Evolutionary conservation across 2,329 filamentous ascomycete species (phyloP).

Genomic region (Passalora sequoiae): DNA sequence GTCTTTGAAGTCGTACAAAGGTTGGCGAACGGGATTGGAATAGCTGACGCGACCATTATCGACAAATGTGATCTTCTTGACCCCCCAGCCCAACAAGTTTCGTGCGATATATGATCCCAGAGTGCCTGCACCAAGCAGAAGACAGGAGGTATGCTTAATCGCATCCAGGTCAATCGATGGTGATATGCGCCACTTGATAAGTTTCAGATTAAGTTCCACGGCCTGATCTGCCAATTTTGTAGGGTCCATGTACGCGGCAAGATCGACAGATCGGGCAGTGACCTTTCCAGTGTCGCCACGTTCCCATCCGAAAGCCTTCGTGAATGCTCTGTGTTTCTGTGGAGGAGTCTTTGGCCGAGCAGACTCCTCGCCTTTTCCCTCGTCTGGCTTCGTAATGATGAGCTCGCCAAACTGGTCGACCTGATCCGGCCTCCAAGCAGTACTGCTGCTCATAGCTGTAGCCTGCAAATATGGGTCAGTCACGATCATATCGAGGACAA

Average conservation of each 20-base stretch:
- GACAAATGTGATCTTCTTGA: slow-evolving; percentile 89
- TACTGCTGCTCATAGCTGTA: slow-evolving; percentile 26
- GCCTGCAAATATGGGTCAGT: too few species aligned
- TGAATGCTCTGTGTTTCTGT: slow-evolving; percentile 44
- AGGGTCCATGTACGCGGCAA: slow-evolving; percentile 93
- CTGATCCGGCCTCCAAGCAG: slow-evolving; percentile 27
- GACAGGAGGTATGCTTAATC: slow-evolving; percentile 84
- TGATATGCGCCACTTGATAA: slow-evolving; percentile 98
- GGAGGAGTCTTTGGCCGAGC: slow-evolving; percentile 27
- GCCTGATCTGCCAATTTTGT: slow-evolving; percentile 81
- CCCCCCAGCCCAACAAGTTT: slow-evolving; percentile 91
- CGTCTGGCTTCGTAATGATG: slow-evolving; percentile 22
- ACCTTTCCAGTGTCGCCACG: slow-evolving; percentile 74
- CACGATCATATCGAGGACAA: slow-evolving; percentile 9
- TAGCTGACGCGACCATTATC: slow-evolving; percentile 92
- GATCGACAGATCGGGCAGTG: slow-evolving; percentile 68
- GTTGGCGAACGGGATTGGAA: slow-evolving; percentile 93
- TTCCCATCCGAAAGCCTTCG: slow-evolving; percentile 95
- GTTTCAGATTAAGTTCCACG: slow-evolving; percentile 90
- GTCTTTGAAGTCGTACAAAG: slow-evolving; percentile 84
- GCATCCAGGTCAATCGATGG: slow-evolving; percentile 80
- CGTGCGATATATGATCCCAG: slow-evolving; percentile 90
- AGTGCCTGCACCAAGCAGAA: slow-evolving; percentile 87
- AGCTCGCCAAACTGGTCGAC: slow-evolving; percentile 32
- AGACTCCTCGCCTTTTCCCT: slow-evolving; percentile 19